Percentiles rank a stretch among this genome's conserved stretches.
Evolutionary conservation across 2,329 filamentous ascomycete species (phyloP).

Genomic region (Fusarium clavum): DNA sequence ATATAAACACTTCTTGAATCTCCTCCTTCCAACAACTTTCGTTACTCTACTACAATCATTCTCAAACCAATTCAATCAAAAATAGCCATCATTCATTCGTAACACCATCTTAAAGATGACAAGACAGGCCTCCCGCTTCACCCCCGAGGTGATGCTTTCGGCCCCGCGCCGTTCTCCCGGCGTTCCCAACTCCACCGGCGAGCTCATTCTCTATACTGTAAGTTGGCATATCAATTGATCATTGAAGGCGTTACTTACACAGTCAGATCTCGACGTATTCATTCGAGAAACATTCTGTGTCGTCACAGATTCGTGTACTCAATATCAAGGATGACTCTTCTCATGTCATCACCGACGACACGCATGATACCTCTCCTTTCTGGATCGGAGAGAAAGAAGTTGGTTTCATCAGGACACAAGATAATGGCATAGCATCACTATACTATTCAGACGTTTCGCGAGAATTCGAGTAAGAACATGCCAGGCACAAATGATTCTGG

Average conservation of each 20-base stretch:
- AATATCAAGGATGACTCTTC: slow-evolving; percentile 75
- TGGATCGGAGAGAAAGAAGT: slow-evolving; percentile 80
- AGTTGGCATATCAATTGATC: slow-evolving; percentile 30
- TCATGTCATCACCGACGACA: slow-evolving; percentile 72
- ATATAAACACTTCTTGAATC: slow-evolving; percentile 23
- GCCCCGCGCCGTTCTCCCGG: slow-evolving; percentile 78
- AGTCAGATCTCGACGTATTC: slow-evolving; percentile 77
- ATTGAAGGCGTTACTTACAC: neutral
- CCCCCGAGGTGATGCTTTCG: slow-evolving; percentile 80
- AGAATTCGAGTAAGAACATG: slow-evolving; percentile 53
- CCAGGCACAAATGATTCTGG: neutral
- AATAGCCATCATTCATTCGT: neutral
- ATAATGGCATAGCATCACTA: slow-evolving; percentile 61
- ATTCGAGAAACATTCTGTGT: slow-evolving; percentile 78
- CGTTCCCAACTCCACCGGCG: slow-evolving; percentile 75
- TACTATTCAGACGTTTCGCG: slow-evolving; percentile 53
- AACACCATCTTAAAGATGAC: slow-evolving; percentile 66
- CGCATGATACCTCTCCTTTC: slow-evolving; percentile 74
- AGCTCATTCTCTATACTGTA: slow-evolving; percentile 73
- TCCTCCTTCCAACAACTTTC: slow-evolving; percentile 8
- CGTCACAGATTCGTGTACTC: slow-evolving; percentile 75
- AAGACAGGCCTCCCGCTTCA: slow-evolving; percentile 76
- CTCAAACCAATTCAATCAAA: neutral
- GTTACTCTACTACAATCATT: neutral
- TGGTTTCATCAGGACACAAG: slow-evolving; percentile 63